These are phyloP conservation scores for Lathyrus aphaca DNA, from an alignment of 306 rosid genomes.

Conservation along the genomic window DNA sequence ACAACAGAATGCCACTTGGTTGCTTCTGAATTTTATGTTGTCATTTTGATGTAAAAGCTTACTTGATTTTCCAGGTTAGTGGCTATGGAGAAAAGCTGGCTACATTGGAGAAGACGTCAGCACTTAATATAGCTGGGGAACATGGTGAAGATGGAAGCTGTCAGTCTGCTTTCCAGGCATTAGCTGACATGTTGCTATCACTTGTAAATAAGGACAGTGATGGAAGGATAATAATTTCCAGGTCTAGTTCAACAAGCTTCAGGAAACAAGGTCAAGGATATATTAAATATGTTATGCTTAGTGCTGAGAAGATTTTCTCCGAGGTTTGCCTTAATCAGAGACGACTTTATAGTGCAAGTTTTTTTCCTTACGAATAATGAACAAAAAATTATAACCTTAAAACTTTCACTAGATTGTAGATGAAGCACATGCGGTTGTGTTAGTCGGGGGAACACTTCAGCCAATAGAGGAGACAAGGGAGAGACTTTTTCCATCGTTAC, in stretches of 20 bases:
- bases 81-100: conserved; percentile 75
- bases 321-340: conserved; percentile 62
- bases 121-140: conserved; percentile 35
- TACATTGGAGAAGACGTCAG: conserved; percentile 45
- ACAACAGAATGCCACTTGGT: conserved; percentile 7
- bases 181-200: conserved; percentile 66
- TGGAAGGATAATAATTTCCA: conserved; percentile 86
- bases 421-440: conserved; percentile 84
- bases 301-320: conserved; percentile 86
- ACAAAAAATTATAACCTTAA: conserved; percentile 28
- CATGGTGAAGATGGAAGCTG: conserved; percentile 67
- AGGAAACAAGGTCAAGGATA: conserved; percentile 59
- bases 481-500: conserved; percentile 84
- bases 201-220: conserved; percentile 78
- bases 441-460: conserved; percentile 93
- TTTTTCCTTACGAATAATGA: conserved; percentile 29
- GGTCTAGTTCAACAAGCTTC: conserved; percentile 48
- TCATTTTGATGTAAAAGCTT: conserved; percentile 32
- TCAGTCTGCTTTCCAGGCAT: conserved; percentile 77
- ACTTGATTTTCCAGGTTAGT: conserved; percentile 63
- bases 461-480: conserved; percentile 94
- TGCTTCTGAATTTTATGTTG: conserved; percentile 30
- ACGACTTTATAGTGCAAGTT: conserved; percentile 10
- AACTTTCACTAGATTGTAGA: conserved; percentile 67
- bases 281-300: conserved; percentile 87